These are phyloP conservation scores for Ordospora pajunii DNA, from an alignment of 371 early-diverging fungal species.

Conservation along the genomic window DNA sequence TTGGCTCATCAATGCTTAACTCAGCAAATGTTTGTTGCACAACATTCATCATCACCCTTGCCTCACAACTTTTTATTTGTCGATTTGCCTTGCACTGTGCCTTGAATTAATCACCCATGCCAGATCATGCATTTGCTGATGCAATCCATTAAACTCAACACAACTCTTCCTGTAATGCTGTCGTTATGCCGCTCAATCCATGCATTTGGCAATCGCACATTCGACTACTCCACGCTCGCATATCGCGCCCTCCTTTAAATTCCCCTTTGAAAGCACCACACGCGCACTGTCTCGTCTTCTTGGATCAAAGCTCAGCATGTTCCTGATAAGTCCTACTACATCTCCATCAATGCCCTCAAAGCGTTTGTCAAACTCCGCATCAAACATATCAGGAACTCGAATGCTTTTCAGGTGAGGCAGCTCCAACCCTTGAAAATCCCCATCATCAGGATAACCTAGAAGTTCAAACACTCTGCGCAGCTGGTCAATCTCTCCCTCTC, in stretches of 20 bases:
- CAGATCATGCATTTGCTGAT: not conserved
- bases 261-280: not conserved
- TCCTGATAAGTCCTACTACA: not conserved
- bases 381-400: not conserved
- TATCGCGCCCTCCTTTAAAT: not conserved
- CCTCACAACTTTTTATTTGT: constrained; percentile 3
- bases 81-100: not conserved
- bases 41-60: constrained; percentile 19
- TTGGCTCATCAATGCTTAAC: constrained; percentile 36
- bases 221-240: not conserved
- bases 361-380: not conserved
- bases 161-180: no score
- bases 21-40: constrained; percentile 38
- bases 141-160: not conserved
- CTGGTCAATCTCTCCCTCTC: constrained; percentile 13
- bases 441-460: not conserved
- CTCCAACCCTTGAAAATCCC: not conserved
- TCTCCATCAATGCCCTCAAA: not conserved
- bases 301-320: not conserved
- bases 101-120: not conserved
- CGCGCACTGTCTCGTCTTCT: not conserved
- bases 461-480: not conserved
- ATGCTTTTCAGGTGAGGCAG: constrained; percentile 7
- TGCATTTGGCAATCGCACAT: not conserved
- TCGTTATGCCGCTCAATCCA: no score